Evolutionary conservation across 2,329 filamentous ascomycete species (phyloP).

Genomic region (Epichloe sibirici): DNA sequence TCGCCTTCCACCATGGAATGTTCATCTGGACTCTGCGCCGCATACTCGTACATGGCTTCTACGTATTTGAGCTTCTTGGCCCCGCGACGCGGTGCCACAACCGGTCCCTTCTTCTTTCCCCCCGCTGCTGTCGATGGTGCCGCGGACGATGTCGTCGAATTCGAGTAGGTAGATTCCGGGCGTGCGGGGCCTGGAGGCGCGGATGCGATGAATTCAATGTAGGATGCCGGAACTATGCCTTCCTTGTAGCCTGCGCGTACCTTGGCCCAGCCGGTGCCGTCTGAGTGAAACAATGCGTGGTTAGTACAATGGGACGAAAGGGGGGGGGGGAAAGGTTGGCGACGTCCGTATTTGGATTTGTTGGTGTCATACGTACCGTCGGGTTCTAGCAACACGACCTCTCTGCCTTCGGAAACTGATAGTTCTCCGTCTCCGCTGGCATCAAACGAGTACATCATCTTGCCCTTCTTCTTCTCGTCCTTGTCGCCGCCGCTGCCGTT

Average conservation of each 20-base stretch:
- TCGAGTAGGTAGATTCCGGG: constrained; percentile 66
- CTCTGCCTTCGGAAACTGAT: constrained; percentile 63
- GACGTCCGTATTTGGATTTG: too few relatives aligned
- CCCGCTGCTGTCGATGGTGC: constrained; percentile 19
- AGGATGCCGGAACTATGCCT: constrained; percentile 78
- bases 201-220: constrained; percentile 56
- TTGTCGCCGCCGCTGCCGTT: constrained; percentile 27
- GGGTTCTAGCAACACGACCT: constrained; percentile 67
- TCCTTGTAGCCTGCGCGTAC: constrained; percentile 63
- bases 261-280: constrained; percentile 85
- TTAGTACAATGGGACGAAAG: not conserved
- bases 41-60: constrained; percentile 85
- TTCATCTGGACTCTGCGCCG: constrained; percentile 73
- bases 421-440: constrained; percentile 72
- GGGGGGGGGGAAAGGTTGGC: not conserved
- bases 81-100: constrained; percentile 78
- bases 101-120: constrained; percentile 77
- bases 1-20: constrained; percentile 88
- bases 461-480: constrained; percentile 49
- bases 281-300: constrained; percentile 30
- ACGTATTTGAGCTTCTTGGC: constrained; percentile 93
- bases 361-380: constrained; percentile 50
- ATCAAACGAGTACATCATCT: constrained; percentile 84
- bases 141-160: constrained; percentile 37
- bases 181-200: constrained; percentile 37